Evolutionary conservation across 305 asterid genomes (phyloP), one percentile per base, ranked within the genome.

Genomic region (Vinca major): DNA sequence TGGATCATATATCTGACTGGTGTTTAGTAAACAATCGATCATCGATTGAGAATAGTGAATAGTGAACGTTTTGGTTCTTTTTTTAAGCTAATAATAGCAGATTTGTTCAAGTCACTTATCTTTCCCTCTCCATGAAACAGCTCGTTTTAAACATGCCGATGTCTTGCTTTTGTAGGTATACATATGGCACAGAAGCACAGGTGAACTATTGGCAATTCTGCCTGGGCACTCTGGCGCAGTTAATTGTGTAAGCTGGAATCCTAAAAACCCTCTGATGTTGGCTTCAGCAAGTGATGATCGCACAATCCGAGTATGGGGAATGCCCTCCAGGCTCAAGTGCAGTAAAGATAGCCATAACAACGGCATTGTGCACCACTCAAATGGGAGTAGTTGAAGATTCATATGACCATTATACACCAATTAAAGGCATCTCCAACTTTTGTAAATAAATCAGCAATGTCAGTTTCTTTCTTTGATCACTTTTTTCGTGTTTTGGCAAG

Each of bases 181-280:
- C 39, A 63, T 63, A n/a, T 63, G 67, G 67, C 52, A 63, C 67
- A 63, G 67, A 63, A 63, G 17, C 37, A 41, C 67, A 1, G 52
- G 67, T 21, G 53, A 63, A 41, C 67, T 63, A 17, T 12, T 63
- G 16, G 67, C 53, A 63, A 63, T 52, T 19, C 67, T 63, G 36
- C 67, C 50, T 1, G 96, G 96, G 53, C 96, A 89, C 67, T 53
- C 90, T 9, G 89, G 87, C 33, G 80, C 89, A 0, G 94, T 89
- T 11, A 89, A 87, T 80, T 87, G 94, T 17, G 94, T 89, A 39
- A 87, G 94, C 78, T 89, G 96, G 96, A 89, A 85, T 71, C 94
- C 96, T 0, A 60, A 66, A 4, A 84, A 83, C 71, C 91, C 88
- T 50, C 82, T 80, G 56, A 89, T 89, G 88, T 79, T 89, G 62